Evolutionary conservation across 805 yeast genomes (phyloP).

Genomic region (Saccharomycopsis sp.): DNA sequence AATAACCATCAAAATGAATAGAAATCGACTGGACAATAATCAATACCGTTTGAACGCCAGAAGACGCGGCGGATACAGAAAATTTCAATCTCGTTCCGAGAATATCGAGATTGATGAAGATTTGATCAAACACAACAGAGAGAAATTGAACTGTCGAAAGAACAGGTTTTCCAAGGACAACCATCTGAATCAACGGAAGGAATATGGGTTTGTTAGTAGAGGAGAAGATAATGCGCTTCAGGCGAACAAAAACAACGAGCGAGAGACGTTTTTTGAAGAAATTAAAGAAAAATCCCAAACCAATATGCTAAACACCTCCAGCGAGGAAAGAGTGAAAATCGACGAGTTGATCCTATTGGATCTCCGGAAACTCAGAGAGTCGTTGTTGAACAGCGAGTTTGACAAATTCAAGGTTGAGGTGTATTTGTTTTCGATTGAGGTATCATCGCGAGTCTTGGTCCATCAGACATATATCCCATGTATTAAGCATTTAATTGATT

Average conservation of each 20-base stretch:
- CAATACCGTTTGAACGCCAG: neutral
- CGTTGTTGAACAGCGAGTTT: constrained; percentile 35
- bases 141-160: constrained; percentile 1
- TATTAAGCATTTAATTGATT: constrained; percentile 29
- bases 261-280: constrained; percentile 13
- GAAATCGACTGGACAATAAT: neutral
- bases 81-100: neutral
- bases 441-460: constrained; percentile 42
- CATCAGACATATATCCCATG: constrained; percentile 55
- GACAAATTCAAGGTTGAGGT: constrained; percentile 41
- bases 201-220: constrained; percentile 19
- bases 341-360: constrained; percentile 32
- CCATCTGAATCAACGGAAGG: neutral
- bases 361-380: constrained; percentile 50
- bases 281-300: constrained; percentile 10
- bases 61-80: neutral
- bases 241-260: constrained; percentile 11
- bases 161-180: constrained; percentile 2
- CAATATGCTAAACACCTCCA: neutral
- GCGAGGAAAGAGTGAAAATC: constrained; percentile 11
- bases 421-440: constrained; percentile 42
- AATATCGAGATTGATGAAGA: neutral
- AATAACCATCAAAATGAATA: neutral
- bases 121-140: neutral
- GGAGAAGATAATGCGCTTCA: constrained; percentile 15